Base-by-base conservation (phyloP, 768 basidiomycete species). In the Pluteus cervinus region DNA sequence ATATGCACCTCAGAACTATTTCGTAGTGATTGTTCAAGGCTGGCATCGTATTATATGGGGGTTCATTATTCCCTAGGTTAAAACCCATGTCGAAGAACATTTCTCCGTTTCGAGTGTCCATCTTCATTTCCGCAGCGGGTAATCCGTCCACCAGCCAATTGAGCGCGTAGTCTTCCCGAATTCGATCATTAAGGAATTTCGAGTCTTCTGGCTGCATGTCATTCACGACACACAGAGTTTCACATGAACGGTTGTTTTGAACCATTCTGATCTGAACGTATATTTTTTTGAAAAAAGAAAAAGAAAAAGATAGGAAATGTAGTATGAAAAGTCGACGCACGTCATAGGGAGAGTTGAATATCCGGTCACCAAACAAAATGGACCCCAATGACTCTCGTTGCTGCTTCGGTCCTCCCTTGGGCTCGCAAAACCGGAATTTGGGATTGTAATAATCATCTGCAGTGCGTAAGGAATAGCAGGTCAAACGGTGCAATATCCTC, bases 141-240 rank as follows among this genome's bases (percentile, higher is more conserved):
- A 98, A 71, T 9, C 93, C 93, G 50, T 98, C 94, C 26, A 97
- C 67, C 22, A 97, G 80, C 85, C 92, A 94, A 51, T 96, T 96
- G 38, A 96, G 65, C 2, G 88, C 86, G 52, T 97, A 96, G 52
- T 90, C 86, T 56, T 97, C 92, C 29, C 74, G 71, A 55, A 96
- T 91, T 36, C 91, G 82, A 39, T 87, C 79, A 47, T 94, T 93
- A 53, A 97, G 83, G 57, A 96, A 96, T 50, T 76, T 81, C 8
- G 86, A 83, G 43, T 93, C 83, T 43, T 84, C 76, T 11, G 61
- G 66, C 0, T 79, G 69, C 12, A 96, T 70, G 17, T 67, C 60
- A 4, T 51, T 45, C 21, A 65, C 54, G 29, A 60, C 63, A 59
- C 94, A 97, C 6, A 97, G 73, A 2, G 69, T 71, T 47, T 76